Conservation (phyloP, 306 rosid species). For the Sesbania bispinosa region DNA sequence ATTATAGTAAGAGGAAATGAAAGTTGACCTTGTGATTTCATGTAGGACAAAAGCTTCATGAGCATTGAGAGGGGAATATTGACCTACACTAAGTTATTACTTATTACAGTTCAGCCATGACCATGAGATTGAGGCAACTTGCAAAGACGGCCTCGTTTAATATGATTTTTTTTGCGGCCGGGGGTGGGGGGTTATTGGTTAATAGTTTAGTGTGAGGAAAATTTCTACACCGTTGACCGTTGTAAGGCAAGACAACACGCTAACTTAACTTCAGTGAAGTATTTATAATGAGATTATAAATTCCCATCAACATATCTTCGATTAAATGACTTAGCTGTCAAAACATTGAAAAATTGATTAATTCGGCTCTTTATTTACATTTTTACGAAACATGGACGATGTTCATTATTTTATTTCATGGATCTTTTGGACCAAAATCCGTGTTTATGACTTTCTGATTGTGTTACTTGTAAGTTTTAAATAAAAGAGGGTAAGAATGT, state of each 20-base stretch:
- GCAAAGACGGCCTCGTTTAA: background rate
- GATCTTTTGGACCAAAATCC: background rate
- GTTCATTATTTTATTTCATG: background rate
- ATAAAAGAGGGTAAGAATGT: too few relatives aligned
- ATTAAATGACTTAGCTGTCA: background rate
- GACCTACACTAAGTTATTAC: too few relatives aligned
- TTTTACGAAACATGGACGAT: background rate
- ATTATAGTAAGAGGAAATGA: background rate
- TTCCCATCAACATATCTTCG: background rate
- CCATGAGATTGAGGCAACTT: background rate
- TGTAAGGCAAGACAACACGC: too few relatives aligned
- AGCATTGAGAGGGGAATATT: background rate
- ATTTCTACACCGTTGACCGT: too few relatives aligned
- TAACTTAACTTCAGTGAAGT: too few relatives aligned
- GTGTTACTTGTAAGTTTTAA: background rate
- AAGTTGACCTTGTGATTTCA: conserved; percentile 24
- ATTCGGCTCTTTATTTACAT: background rate
- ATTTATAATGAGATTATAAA: too few relatives aligned
- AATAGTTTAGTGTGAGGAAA: too few relatives aligned
- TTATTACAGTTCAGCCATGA: too few relatives aligned
- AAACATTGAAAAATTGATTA: background rate
- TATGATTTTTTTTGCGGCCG: too few relatives aligned
- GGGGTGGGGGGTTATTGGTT: too few relatives aligned
- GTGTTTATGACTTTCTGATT: background rate
- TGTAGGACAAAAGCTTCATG: background rate